Base-by-base conservation (phyloP, 2,329 filamentous ascomycete genomes). In the Pseudopyricularia cyperi region DNA sequence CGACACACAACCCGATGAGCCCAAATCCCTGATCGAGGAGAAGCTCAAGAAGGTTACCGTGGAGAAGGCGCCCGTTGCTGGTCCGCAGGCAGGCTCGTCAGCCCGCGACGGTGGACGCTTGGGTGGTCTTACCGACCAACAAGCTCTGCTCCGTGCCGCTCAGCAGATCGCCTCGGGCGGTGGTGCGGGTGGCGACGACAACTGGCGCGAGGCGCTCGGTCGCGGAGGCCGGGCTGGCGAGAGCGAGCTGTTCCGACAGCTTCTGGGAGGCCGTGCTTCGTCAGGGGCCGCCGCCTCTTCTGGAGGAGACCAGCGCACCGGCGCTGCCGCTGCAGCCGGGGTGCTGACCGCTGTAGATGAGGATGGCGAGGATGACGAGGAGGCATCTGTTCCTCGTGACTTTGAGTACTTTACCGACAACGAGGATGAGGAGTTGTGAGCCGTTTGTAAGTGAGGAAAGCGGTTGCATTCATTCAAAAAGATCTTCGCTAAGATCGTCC, bases 281-380 rank as follows among this genome's bases (percentile, higher is more conserved):
- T 53, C 63, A 33, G 53, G 62, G 22, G 32, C 12, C 60, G 55
- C 49, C 58, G 57, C n/a, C 55, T 42, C 52, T 48, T 54, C 37
- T 46, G 62, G 54, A 46, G 24, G 55, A 55, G 48, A 59, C 58
- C 35, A 60, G 6, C 35, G 49, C 19, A 63, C 68, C 39, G 80
- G 85, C 50, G 82, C 86, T 17, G 82, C 82, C 0, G 84, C 85
- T 0, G 85, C 85, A 0, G 88, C 86, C 0, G 87, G 84, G 52
- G 87, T 94, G 2, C 71, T 95, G 59, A 95, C 86, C 4, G 85
- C 89, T 6, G 81, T 95, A 4, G 90, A 96, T 60, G 91, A 97
- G 66, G 87, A 91, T 60, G 80, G 75, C 9, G 85, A 88, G 55
- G 82, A 75, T 33, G 83, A 79, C 12, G 83, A 85, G 59, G 87